These are phyloP conservation scores for Diaporthe nobilis DNA, from an alignment of 2,329 filamentous ascomycete species.

Conservation along the genomic window DNA sequence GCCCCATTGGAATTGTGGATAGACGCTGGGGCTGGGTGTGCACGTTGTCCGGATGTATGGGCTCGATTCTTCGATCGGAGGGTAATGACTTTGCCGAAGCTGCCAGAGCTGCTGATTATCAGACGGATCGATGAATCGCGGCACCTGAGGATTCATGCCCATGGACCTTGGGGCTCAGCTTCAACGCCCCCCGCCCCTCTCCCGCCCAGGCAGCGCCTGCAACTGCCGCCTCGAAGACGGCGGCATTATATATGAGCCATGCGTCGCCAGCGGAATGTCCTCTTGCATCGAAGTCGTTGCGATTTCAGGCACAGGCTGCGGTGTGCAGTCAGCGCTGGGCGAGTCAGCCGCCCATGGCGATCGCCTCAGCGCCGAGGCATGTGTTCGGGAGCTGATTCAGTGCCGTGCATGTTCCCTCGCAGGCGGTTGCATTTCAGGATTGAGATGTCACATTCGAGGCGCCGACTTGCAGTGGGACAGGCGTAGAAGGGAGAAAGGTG, in stretches of 20 bases:
- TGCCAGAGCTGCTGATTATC: not conserved
- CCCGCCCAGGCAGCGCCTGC: no score
- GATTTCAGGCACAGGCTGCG: not conserved
- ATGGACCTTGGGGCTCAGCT: not conserved
- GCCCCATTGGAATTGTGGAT: not conserved
- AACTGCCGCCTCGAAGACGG: no score
- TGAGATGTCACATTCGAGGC: not conserved
- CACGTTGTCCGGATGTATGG: not conserved
- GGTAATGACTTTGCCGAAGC: not conserved
- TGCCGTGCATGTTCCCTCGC: not conserved
- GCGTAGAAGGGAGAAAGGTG: not conserved
- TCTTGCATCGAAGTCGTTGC: not conserved
- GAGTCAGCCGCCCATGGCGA: conserved; percentile 18
- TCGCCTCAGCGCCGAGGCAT: conserved; percentile 8
- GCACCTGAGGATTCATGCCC: not conserved
- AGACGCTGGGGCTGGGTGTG: no score
- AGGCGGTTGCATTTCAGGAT: not conserved
- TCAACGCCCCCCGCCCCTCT: not conserved
- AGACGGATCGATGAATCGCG: not conserved
- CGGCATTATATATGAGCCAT: not conserved
- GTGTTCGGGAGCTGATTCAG: conserved; percentile 17
- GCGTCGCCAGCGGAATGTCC: not conserved
- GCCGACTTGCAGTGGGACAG: not conserved
- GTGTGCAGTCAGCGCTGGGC: not conserved
- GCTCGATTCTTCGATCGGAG: not conserved